These are phyloP conservation scores for Sesbania bispinosa DNA, from an alignment of 306 rosid genomes.

Conservation along the genomic window DNA sequence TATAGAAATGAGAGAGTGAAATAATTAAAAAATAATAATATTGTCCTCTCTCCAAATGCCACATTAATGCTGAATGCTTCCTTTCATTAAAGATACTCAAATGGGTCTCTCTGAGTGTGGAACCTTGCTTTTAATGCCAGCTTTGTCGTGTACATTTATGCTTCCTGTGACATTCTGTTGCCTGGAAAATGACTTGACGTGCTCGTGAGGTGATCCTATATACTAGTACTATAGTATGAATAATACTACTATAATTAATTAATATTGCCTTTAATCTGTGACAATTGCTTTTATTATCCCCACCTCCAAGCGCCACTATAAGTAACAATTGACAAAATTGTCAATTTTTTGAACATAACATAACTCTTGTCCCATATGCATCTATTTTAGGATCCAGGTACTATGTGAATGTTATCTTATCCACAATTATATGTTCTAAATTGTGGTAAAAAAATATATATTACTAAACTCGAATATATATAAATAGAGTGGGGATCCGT, in stretches of 20 bases:
- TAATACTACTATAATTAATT: too few species aligned
- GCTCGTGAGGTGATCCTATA: neutral
- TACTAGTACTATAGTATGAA: too few species aligned
- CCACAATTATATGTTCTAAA: neutral
- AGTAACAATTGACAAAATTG: neutral
- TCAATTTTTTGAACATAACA: neutral
- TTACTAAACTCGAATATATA: too few species aligned
- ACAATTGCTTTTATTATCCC: neutral
- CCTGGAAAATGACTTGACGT: conserved; percentile 45
- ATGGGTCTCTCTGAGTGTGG: conserved; percentile 35
- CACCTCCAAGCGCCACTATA: neutral
- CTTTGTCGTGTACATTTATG: conserved; percentile 40
- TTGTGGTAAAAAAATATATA: too few species aligned
- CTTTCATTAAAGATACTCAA: conserved; percentile 38
- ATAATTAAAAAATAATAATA: too few species aligned
- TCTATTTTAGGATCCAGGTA: neutral
- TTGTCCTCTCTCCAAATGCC: conserved; percentile 5
- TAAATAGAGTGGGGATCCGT: too few species aligned
- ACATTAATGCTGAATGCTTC: conserved; percentile 22
- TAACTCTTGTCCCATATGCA: neutral
- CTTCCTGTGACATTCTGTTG: conserved; percentile 47
- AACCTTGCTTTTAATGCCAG: conserved; percentile 31
- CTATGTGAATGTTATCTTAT: neutral
- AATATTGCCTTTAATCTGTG: neutral
- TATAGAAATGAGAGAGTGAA: neutral